Evolutionary conservation across 179 eudicot genomes (phyloP).

Genomic region (Dionaea muscipula): DNA sequence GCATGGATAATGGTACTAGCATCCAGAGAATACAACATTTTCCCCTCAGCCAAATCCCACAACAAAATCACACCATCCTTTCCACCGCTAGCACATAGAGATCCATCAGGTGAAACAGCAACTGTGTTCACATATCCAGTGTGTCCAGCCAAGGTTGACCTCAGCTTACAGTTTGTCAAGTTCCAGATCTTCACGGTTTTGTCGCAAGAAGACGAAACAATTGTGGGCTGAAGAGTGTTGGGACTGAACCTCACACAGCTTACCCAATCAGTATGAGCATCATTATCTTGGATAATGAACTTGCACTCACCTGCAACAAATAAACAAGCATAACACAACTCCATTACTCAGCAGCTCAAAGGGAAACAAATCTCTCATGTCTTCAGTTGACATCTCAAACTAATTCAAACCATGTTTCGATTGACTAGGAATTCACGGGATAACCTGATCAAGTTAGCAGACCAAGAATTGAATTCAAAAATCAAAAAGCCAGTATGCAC

Average conservation of each 20-base stretch:
- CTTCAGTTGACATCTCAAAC: too few species aligned
- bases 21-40: slow-evolving; percentile 43
- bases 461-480: too few species aligned
- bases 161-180: slow-evolving; percentile 50
- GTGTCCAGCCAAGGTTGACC: slow-evolving; percentile 48
- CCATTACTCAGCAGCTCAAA: too few species aligned
- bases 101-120: slow-evolving; percentile 66
- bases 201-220: slow-evolving; percentile 57
- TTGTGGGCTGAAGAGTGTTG: slow-evolving; percentile 33
- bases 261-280: slow-evolving; percentile 42
- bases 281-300: slow-evolving; percentile 41
- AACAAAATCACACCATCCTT: slow-evolving; percentile 42
- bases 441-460: too few species aligned
- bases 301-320: slow-evolving; percentile 37
- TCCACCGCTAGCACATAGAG: slow-evolving; percentile 61
- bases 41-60: slow-evolving; percentile 62
- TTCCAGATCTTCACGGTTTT: slow-evolving; percentile 52
- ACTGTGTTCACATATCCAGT: slow-evolving; percentile 51
- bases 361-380: too few species aligned
- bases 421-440: too few species aligned
- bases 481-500: too few species aligned
- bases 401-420: too few species aligned
- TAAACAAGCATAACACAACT: too few species aligned
- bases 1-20: slow-evolving; percentile 42
- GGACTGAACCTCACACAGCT: slow-evolving; percentile 58